Evolutionary conservation across 768 basidiomycete genomes (phyloP).

Genomic region (Lentinula aciculospora): DNA sequence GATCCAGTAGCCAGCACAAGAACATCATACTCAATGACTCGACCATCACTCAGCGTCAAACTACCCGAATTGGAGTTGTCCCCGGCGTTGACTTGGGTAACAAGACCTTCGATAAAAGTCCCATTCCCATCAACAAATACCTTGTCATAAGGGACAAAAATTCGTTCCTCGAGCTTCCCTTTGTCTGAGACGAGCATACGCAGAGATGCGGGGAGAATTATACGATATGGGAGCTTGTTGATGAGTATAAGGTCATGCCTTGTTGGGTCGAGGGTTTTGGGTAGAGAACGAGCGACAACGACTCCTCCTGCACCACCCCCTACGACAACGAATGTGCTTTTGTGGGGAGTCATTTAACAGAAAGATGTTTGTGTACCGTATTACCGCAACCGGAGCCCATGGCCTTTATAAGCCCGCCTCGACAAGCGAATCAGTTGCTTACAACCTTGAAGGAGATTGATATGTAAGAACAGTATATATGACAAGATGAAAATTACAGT

Average conservation of each 20-base stretch:
- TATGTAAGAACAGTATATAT: background rate
- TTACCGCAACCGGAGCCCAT: background rate
- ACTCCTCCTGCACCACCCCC: slow-evolving; percentile 54
- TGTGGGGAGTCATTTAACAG: background rate
- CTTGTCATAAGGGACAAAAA: slow-evolving; percentile 36
- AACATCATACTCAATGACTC: slow-evolving; percentile 43
- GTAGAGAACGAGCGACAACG: slow-evolving; percentile 39
- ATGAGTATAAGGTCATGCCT: slow-evolving; percentile 51
- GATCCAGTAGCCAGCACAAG: slow-evolving; percentile 60
- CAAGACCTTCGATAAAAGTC: slow-evolving; percentile 32
- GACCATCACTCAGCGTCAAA: slow-evolving; percentile 46
- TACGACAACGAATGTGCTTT: slow-evolving; percentile 34
- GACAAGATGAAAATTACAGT: background rate
- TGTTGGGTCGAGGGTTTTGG: slow-evolving; percentile 39
- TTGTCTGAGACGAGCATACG: slow-evolving; percentile 46
- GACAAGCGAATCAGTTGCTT: background rate
- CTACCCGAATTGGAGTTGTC: slow-evolving; percentile 30
- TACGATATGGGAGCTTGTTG: slow-evolving; percentile 41
- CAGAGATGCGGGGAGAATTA: slow-evolving; percentile 42
- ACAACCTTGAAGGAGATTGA: background rate
- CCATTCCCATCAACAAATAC: slow-evolving; percentile 42
- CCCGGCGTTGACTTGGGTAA: slow-evolving; percentile 23
- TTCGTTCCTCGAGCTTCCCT: slow-evolving; percentile 26
- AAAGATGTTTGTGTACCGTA: background rate
- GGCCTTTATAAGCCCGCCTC: background rate